Evolutionary conservation across 2,329 filamentous ascomycete genomes (phyloP), one percentile per base, ranked within the genome.

Genomic region (Sporothrix mexicana): DNA sequence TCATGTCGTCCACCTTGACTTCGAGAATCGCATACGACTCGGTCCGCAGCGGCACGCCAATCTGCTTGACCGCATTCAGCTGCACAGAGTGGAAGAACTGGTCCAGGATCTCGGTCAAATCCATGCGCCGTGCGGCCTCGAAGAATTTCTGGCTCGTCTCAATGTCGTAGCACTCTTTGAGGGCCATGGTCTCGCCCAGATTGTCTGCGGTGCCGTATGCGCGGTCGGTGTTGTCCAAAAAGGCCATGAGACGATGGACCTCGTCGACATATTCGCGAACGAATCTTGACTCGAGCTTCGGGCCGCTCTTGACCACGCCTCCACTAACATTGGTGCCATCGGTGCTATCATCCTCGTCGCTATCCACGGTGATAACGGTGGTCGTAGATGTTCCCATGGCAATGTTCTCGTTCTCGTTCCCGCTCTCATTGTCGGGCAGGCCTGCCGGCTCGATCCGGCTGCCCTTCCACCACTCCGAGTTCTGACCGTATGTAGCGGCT

Each of bases 1-100:
- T 93, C 74, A 93, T 91, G 82, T 96, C 91, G 5, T 91, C 88
- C n/a, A 97, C 53, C 20, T 69, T 74, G 5, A 75, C 73, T 9
- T 77, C 76, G n/a, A 78, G 71, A 9, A 78, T 72, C 0, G 70
- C 77, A 30, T 76, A 78, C 15, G 43, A 47, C 17, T 73, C 71
- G 0, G 49, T 9, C 15, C 53, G 36, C 1, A 61, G 7, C 1
- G 23, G n/a, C 7, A 51, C 13, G 41, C 61, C 64, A 8, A 73
- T 13, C 3, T 72, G 47, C 5, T 36, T 15, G 8, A 69, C 15
- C 0, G 7, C 25, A 2, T 71, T 10, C 13, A 74, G 45, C 0
- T 57, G 51, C 4, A 72, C 75, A 3, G 45, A 43, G 3, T 72
- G 68, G 36, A 72, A 74, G 2, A 77, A 49, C 1, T 53, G 23